Evolutionary conservation across 805 yeast genomes (phyloP), one percentile per base, ranked within the genome.

Genomic region (Hanseniaspora vineae): DNA sequence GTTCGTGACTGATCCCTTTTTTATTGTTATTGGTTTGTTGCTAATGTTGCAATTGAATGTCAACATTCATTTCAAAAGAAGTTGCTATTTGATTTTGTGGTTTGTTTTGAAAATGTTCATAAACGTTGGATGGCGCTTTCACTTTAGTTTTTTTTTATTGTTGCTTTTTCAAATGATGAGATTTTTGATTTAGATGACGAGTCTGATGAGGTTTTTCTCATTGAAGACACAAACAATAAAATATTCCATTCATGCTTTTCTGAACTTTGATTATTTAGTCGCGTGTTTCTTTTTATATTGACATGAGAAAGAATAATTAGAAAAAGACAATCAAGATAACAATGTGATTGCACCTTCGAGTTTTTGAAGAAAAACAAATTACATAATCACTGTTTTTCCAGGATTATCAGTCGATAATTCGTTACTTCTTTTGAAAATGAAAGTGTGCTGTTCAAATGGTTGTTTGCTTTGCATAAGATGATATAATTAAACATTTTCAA

Each of bases 211-310:
- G 67, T 83, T 52, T 50, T 49, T 74, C 85, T 86, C 85, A 83
- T 76, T 87, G 96, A 86, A 79, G 96, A 87, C 77, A 84, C 74
- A 71, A 35, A 57, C 58, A 68, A 70, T 71, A 77, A 73, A 73
- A 67, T 48, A 63, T 73, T 83, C 96, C 96, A 88, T 88, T 89
- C 96, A 88, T 88, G 96, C 96, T 65, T 74, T 71, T 72, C 96
- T 87, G 81, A 76, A 49, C 54, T 56, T 53, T 23, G 29, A 23
- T 23, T 23, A 23, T 23, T 23, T 23, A n/a, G 29, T 8, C 29
- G 4, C 8, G 29, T 23, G 4, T 4, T 23, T 23, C 8, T 23
- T 23, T 8, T 23, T 23, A 5, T 23, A 23, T 5, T 8, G 8
- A 8, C 51, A 45, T 2, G 43, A 49, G 45, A 42, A 42, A 40